A percentile compares a stretch with the other conserved stretches of the same genome.
Conservation (phyloP, 306 rosid genomes). For the Prinsepia uniflora region DNA sequence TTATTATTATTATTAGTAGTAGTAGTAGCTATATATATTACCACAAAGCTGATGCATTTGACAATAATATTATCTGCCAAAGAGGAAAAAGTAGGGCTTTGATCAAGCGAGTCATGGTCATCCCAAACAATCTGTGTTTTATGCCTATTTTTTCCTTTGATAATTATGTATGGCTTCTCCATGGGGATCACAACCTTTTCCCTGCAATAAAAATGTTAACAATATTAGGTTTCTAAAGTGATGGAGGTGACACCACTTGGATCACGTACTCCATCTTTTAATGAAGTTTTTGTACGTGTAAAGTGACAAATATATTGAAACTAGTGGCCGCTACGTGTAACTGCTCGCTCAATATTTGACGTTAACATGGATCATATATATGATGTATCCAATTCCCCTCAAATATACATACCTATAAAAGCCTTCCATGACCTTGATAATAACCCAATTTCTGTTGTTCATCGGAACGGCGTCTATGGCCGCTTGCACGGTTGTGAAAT, state of each 20-base stretch:
- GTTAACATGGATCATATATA: too few relatives aligned
- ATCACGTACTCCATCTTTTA: too few relatives aligned
- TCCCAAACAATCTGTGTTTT: slow-evolving; percentile 59
- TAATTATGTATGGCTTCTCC: slow-evolving; percentile 54
- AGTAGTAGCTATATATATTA: slow-evolving; percentile 12
- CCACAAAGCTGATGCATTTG: slow-evolving; percentile 57
- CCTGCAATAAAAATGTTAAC: not conserved
- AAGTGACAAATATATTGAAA: too few relatives aligned
- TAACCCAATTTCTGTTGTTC: slow-evolving; percentile 48
- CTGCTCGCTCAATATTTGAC: too few relatives aligned
- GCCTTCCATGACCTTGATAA: slow-evolving; percentile 50
- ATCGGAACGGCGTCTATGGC: slow-evolving; percentile 67
- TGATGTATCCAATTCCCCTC: too few relatives aligned
- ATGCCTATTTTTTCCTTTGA: slow-evolving; percentile 50
- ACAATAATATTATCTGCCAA: slow-evolving; percentile 49
- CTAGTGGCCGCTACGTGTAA: too few relatives aligned
- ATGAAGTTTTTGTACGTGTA: too few relatives aligned
- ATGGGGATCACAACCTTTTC: slow-evolving; percentile 35
- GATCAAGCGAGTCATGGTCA: slow-evolving; percentile 40
- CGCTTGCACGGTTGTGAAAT: slow-evolving; percentile 57
- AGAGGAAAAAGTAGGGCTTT: slow-evolving; percentile 61
- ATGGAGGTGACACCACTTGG: too few relatives aligned
- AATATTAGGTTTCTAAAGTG: too few relatives aligned
- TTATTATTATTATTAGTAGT: too few relatives aligned
- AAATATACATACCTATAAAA: slow-evolving; percentile 44